phyloP scores from a whole-genome alignment of 2,329 filamentous ascomycete genomes.

The Bipolaris cookei region DNA sequence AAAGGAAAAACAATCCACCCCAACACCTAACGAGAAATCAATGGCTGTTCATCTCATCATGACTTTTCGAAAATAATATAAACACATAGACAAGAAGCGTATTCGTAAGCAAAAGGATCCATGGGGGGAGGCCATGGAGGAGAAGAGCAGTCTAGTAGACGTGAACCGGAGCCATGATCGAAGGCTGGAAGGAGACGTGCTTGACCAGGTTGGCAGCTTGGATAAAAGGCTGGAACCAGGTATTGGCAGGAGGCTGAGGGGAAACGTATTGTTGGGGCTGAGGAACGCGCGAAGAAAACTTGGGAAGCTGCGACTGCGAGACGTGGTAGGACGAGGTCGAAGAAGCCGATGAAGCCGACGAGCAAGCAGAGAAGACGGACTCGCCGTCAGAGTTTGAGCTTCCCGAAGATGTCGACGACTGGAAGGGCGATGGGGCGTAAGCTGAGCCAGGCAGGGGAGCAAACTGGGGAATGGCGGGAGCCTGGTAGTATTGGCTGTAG shows the following conservation, averaged over 20 bases:
- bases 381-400: slow-evolving; percentile 50
- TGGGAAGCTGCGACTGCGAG: slow-evolving; percentile 29
- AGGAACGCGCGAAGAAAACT: slow-evolving; percentile 36
- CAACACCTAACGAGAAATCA: slow-evolving; percentile 40
- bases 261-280: slow-evolving; percentile 47
- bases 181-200: slow-evolving; percentile 50
- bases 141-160: slow-evolving; percentile 38
- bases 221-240: slow-evolving; percentile 51
- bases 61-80: slow-evolving; percentile 42
- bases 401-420: slow-evolving; percentile 46
- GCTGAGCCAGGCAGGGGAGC: slow-evolving; percentile 42
- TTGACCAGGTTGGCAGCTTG: slow-evolving; percentile 51
- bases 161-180: slow-evolving; percentile 48
- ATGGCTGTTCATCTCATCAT: slow-evolving; percentile 48
- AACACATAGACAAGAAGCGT: slow-evolving; percentile 45
- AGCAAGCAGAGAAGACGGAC: slow-evolving; percentile 50
- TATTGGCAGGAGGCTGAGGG: slow-evolving; percentile 39
- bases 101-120: slow-evolving; percentile 26
- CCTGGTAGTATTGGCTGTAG: slow-evolving; percentile 42
- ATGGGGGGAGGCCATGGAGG: slow-evolving; percentile 1
- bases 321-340: slow-evolving; percentile 45
- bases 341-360: slow-evolving; percentile 46
- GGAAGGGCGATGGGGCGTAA: slow-evolving; percentile 38
- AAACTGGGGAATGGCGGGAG: slow-evolving; percentile 36
- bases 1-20: slow-evolving; percentile 23